Base-by-base conservation (phyloP, 164 flowering plant genomes). In the Stephania yunnanensis region DNA sequence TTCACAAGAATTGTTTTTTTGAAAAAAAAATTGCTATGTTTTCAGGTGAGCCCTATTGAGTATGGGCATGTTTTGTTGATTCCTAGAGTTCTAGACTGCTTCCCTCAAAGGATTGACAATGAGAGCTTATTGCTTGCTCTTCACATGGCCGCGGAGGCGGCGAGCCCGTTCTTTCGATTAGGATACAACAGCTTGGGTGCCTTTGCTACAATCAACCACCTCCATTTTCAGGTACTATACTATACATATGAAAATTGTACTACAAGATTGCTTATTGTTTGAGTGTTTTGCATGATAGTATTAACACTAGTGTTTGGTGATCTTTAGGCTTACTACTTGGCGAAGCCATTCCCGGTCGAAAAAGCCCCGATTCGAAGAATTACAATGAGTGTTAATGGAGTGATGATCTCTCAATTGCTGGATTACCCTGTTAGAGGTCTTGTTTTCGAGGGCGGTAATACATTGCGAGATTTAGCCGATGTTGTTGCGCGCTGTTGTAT, bases 141-240 rank as follows among this genome's bases (percentile, higher is more conserved):
- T n/a, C 76, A 89, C 78, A 87, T 94, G 95, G 96, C 96, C 46
- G 76, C 69, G 0, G 96, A 92, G 85, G 93, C 92, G 4, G 91
- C 80, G 10, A 82, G 86, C 79, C 97, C 97, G 2, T 91, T 75
- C 84, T 94, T 94, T 78, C 80, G 97, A 30, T 73, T 94, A 75
- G 98, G 98, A 22, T 94, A 94, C 86, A 94, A 94, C 83, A 94
- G 98, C 78, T 82, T 94, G 85, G 97, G 98, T 81, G 96, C 98
- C 19, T 92, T 94, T 87, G 98, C 98, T 71, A 94, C 97, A 53
- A 90, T 94, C 69, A 94, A 94, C 81, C 98, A 94, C 79, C 93
- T 92, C 50, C 98, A 94, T 70, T 94, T 94, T 79, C 95, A 91
- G 90, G 98, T 91, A 31, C 36, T 31, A 31, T 3, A 31, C n/a